Conservation (phyloP, 1,284 basidiomycete species). For the Caloboletus inedulis region DNA sequence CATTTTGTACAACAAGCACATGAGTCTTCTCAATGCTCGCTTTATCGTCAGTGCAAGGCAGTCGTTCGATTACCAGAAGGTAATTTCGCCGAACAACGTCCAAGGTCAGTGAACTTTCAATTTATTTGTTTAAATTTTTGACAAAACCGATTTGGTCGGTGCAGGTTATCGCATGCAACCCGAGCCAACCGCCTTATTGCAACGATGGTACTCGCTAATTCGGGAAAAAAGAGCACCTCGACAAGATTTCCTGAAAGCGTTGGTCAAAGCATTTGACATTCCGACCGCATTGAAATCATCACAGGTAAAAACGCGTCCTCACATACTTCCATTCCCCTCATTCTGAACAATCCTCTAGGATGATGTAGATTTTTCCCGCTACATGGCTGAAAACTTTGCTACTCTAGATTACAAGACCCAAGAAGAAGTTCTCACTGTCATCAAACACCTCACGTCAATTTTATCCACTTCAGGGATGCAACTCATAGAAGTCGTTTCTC, state of each 20-base stretch:
- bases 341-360: constrained; percentile 45
- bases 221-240: constrained; percentile 83
- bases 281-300: constrained; percentile 43
- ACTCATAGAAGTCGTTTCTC: constrained; percentile 64
- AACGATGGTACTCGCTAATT: constrained; percentile 88
- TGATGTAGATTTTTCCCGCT: constrained; percentile 81
- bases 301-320: constrained; percentile 37
- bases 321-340: background rate
- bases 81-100: constrained; percentile 44
- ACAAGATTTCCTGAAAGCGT: constrained; percentile 83
- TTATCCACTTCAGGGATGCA: constrained; percentile 87
- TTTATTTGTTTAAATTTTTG: background rate
- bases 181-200: constrained; percentile 69
- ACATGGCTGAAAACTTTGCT: constrained; percentile 92
- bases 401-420: constrained; percentile 91
- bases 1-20: constrained; percentile 85
- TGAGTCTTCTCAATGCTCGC: constrained; percentile 83
- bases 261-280: constrained; percentile 79
- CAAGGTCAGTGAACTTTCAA: constrained; percentile 40
- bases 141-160: background rate
- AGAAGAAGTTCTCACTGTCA: constrained; percentile 87
- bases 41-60: constrained; percentile 76
- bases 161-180: constrained; percentile 63
- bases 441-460: constrained; percentile 76
- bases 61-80: constrained; percentile 82